Evolutionary conservation across 2,329 filamentous ascomycete genomes (phyloP).

Genomic region (Bipolaris gigantea): DNA sequence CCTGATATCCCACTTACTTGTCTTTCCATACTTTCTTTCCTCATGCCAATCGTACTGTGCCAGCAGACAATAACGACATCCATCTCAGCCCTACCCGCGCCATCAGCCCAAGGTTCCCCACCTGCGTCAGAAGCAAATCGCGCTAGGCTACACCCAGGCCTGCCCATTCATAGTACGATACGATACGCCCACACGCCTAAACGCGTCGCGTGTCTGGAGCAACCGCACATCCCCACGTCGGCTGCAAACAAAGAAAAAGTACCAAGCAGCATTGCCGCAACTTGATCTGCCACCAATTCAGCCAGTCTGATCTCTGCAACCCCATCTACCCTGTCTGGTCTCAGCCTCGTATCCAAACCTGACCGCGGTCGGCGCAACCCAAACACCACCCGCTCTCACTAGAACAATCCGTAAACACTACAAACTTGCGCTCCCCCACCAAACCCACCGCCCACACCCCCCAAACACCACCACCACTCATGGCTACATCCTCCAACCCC

Average conservation of each 20-base stretch:
- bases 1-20: too few relatives aligned
- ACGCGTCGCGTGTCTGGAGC: slow-evolving; percentile 26
- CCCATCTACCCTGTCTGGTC: not conserved
- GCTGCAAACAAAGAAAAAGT: slow-evolving; percentile 11
- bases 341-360: not conserved
- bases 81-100: slow-evolving; percentile 8
- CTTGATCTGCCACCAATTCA: not conserved
- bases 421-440: not conserved
- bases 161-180: slow-evolving; percentile 11
- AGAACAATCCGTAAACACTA: slow-evolving; percentile 8
- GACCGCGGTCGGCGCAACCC: slow-evolving; percentile 2
- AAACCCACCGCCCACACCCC: not conserved
- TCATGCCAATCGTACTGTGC: too few relatives aligned
- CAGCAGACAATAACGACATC: not conserved
- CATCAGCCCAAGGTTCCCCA: slow-evolving; percentile 7
- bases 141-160: slow-evolving; percentile 22
- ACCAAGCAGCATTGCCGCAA: slow-evolving; percentile 4
- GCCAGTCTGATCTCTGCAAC: not conserved
- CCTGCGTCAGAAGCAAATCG: slow-evolving; percentile 11
- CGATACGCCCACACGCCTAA: too few relatives aligned
- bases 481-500: slow-evolving; percentile 57
- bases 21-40: too few relatives aligned
- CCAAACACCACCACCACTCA: too few relatives aligned
- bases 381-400: not conserved
- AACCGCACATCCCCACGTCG: slow-evolving; percentile 12